Evolutionary conservation across 805 yeast genomes (phyloP).

Genomic region (Candida ascalaphidarum): DNA sequence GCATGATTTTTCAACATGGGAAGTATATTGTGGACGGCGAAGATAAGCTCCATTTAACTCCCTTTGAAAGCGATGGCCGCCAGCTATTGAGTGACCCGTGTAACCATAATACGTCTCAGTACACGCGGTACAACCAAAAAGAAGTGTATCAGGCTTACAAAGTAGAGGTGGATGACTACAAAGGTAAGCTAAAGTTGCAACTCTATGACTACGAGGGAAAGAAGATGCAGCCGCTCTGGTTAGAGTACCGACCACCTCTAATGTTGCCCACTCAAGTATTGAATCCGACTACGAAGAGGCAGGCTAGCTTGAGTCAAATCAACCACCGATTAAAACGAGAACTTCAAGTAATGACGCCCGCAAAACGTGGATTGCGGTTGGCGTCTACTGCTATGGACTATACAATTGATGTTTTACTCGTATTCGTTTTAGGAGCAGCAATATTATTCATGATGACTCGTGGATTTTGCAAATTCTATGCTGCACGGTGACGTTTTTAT

Average conservation of each 20-base stretch:
- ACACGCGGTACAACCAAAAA: conserved; percentile 9
- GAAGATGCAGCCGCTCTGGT: conserved; percentile 13
- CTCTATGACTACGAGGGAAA: conserved; percentile 9
- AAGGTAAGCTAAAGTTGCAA: conserved; percentile 7
- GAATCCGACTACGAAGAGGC: conserved; percentile 7
- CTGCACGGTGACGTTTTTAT: too few species aligned
- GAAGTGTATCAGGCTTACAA: conserved; percentile 7
- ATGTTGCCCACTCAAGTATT: conserved; percentile 12
- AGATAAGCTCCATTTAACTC: conserved; percentile 4
- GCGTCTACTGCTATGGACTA: too few species aligned
- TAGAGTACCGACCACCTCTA: conserved; percentile 9
- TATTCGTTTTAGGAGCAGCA: too few species aligned
- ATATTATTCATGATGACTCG: too few species aligned
- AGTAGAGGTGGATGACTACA: conserved; percentile 10
- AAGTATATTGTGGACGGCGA: conserved; percentile 5
- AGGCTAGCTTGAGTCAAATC: not conserved
- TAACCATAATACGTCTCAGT: conserved; percentile 4
- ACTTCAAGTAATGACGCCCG: too few species aligned
- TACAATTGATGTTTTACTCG: too few species aligned
- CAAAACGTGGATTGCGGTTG: too few species aligned
- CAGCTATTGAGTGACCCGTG: conserved; percentile 14
- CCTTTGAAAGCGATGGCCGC: conserved; percentile 12
- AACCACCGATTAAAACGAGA: too few species aligned
- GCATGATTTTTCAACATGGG: conserved; percentile 15
- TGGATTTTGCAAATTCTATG: too few species aligned